These are phyloP conservation scores for Andrographis paniculata DNA, from an alignment of 305 asterid genomes.

Conservation along the genomic window DNA sequence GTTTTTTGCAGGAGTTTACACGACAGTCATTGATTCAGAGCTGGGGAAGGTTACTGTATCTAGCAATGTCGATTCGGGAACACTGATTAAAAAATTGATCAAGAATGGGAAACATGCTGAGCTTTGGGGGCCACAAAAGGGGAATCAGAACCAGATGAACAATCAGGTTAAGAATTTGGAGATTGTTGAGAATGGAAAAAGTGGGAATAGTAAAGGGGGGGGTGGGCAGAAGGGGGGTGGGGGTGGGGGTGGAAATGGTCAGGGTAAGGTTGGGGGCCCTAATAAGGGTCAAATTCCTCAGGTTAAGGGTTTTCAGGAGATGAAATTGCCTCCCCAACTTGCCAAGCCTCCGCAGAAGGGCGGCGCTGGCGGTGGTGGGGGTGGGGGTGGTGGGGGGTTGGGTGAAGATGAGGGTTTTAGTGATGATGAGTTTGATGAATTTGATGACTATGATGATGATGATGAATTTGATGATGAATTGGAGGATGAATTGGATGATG, in stretches of 20 bases:
- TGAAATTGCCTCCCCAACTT: constrained; percentile 53
- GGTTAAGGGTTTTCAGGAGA: constrained; percentile 56
- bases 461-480: constrained; percentile 38
- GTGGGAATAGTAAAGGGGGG: constrained; percentile 30
- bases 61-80: constrained; percentile 64
- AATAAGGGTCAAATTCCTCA: constrained; percentile 33
- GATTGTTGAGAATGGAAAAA: constrained; percentile 30
- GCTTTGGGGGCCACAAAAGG: constrained; percentile 68
- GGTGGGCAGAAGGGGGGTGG: constrained; percentile 20
- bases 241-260: constrained; percentile 43
- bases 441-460: constrained; percentile 28
- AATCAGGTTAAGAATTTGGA: constrained; percentile 50
- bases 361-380: constrained; percentile 33
- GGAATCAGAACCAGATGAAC: constrained; percentile 27
- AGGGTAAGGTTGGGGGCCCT: constrained; percentile 33
- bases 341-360: constrained; percentile 56
- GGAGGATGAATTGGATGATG: constrained; percentile 21
- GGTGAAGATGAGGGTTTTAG: constrained; percentile 37
- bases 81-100: constrained; percentile 63
- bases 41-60: constrained; percentile 74
- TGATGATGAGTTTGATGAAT: constrained; percentile 29
- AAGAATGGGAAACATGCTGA: constrained; percentile 82
- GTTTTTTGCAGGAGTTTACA: constrained; percentile 58
- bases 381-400: constrained; percentile 41
- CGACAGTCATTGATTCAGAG: constrained; percentile 59